These are phyloP conservation scores for Magnolia officinalis DNA, from an alignment of 164 flowering plant species.

Conservation along the genomic window DNA sequence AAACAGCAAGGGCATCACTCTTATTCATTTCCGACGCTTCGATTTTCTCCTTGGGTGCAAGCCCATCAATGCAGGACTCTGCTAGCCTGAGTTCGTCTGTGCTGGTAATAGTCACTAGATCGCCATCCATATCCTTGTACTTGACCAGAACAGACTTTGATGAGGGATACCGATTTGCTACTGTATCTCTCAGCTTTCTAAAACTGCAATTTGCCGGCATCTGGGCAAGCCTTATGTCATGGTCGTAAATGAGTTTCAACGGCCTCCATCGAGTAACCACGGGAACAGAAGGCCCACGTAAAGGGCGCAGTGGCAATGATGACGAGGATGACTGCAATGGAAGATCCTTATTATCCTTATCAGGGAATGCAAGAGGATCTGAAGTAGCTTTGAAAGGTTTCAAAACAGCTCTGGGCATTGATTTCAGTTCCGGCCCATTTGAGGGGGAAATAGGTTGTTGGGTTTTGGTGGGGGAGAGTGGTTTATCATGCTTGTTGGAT, in stretches of 20 bases:
- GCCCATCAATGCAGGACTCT: conserved; percentile 55
- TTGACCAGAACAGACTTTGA: conserved; percentile 86
- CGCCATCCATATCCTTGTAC: conserved; percentile 89
- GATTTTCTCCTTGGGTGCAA: conserved; percentile 8
- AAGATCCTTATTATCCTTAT: conserved; percentile 34
- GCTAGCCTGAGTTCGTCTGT: conserved; percentile 83
- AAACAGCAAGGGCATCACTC: conserved; percentile 39
- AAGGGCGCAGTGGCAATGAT: conserved; percentile 5
- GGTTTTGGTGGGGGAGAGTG: conserved; percentile 12
- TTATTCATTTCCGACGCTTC: conserved; percentile 48
- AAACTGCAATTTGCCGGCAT: conserved; percentile 86
- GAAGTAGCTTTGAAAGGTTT: conserved; percentile 54
- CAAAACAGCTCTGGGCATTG: conserved; percentile 45
- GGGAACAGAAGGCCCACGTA: conserved; percentile 19
- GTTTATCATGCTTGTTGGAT: conserved; percentile 45
- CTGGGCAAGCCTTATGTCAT: conserved; percentile 87
- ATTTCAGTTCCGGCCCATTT: conserved; percentile 49
- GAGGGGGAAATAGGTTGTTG: conserved; percentile 8
- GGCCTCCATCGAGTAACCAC: conserved; percentile 52
- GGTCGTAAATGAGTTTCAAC: conserved; percentile 91
- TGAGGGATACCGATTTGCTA: conserved; percentile 69
- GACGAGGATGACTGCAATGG: conserved; percentile 5
- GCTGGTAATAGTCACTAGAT: conserved; percentile 86
- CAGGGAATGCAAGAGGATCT: conserved; percentile 5
- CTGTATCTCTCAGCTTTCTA: conserved; percentile 68